Conservation (phyloP, 1,284 basidiomycete genomes). For the Peniophora sp. region DNA sequence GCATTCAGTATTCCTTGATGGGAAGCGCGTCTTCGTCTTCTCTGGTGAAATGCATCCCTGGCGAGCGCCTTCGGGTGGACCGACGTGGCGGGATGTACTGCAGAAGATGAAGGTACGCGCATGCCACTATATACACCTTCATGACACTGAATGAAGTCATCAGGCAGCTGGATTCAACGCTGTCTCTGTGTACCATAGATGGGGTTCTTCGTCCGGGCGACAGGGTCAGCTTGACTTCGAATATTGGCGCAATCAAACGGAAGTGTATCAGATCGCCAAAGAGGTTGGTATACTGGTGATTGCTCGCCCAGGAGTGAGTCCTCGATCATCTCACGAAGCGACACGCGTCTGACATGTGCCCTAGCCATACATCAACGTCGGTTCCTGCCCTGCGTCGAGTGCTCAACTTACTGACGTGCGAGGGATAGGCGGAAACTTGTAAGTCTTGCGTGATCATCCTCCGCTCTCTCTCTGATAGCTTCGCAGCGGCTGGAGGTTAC, state of each 20-base stretch:
- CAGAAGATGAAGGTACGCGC: slow-evolving; percentile 27
- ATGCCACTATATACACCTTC: not conserved
- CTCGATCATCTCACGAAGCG: not conserved
- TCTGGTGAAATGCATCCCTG: slow-evolving; percentile 37
- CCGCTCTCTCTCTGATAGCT: not conserved
- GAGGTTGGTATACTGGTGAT: slow-evolving; percentile 59
- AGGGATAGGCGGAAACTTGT: not conserved
- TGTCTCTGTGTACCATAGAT: slow-evolving; percentile 37
- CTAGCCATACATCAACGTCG: slow-evolving; percentile 17
- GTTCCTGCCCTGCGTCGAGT: not conserved
- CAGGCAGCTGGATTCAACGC: slow-evolving; percentile 42
- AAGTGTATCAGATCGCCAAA: slow-evolving; percentile 49
- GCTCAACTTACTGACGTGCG: not conserved
- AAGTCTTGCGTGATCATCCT: not conserved
- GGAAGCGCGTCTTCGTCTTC: slow-evolving; percentile 34
- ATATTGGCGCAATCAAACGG: slow-evolving; percentile 16
- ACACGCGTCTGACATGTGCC: not conserved
- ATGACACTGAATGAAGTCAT: not conserved
- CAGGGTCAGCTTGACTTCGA: slow-evolving; percentile 23
- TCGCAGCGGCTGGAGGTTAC: slow-evolving; percentile 31
- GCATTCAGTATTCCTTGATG: slow-evolving; percentile 34
- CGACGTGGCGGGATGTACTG: slow-evolving; percentile 38
- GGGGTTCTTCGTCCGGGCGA: slow-evolving; percentile 35
- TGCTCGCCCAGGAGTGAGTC: slow-evolving; percentile 45
- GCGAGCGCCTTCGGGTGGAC: slow-evolving; percentile 37